Evolutionary conservation across 352 stramenopile genomes (phyloP).

Genomic region (Globisporangium echinulatum): DNA sequence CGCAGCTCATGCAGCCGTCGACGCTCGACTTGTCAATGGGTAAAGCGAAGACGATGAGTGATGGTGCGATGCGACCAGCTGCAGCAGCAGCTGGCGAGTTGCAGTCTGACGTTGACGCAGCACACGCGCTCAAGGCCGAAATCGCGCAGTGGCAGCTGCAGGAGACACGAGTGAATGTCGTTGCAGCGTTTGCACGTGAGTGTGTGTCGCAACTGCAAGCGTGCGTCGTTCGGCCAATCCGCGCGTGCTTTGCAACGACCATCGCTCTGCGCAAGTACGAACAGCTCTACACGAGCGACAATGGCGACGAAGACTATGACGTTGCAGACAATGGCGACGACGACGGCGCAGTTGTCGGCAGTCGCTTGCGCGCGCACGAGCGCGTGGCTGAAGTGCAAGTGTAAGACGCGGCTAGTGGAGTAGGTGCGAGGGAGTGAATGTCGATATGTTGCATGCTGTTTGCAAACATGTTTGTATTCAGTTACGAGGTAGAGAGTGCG

Average conservation of each 20-base stretch:
- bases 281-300: slow-evolving; percentile 14
- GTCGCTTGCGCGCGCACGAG: background rate
- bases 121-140: slow-evolving; percentile 37
- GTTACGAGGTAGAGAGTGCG: no score
- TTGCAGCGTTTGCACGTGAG: slow-evolving; percentile 1
- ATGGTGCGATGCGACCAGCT: background rate
- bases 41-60: slow-evolving; percentile 15
- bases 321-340: background rate
- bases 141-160: slow-evolving; percentile 35
- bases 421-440: background rate
- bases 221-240: slow-evolving; percentile 11
- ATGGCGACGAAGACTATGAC: slow-evolving; percentile 10
- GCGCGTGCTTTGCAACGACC: slow-evolving; percentile 7
- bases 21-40: slow-evolving; percentile 39
- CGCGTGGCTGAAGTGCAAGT: background rate
- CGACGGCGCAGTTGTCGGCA: background rate
- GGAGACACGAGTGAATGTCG: slow-evolving; percentile 5
- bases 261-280: slow-evolving; percentile 14
- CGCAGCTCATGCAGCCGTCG: slow-evolving; percentile 50
- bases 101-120: slow-evolving; percentile 12
- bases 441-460: background rate
- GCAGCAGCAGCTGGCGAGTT: slow-evolving; percentile 24
- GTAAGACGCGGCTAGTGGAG: background rate
- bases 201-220: background rate
- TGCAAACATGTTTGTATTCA: no score